Percentiles rank a stretch among this genome's conserved stretches.
These are phyloP conservation scores for Phytophthora uliginosa DNA, from an alignment of 352 stramenopile species.

Conservation along the genomic window DNA sequence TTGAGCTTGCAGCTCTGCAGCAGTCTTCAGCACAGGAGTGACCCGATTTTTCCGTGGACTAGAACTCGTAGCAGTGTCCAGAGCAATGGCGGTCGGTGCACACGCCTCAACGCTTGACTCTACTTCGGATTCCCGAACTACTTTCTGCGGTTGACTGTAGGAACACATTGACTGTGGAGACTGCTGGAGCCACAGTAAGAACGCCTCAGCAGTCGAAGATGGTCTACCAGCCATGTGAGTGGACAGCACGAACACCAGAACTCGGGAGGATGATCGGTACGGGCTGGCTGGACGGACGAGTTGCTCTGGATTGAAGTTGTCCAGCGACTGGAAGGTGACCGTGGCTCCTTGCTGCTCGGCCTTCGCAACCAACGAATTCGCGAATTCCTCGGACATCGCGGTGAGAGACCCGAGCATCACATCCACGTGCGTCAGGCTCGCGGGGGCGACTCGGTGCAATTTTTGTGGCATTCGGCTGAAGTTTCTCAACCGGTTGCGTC, in stretches of 20 bases:
- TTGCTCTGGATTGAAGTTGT: neutral
- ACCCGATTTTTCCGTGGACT: slow-evolving; percentile 4
- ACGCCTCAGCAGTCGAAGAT: slow-evolving; percentile 93
- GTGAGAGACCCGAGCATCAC: slow-evolving; percentile 2
- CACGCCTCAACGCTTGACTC: neutral
- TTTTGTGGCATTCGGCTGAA: slow-evolving; percentile 2
- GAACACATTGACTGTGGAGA: neutral
- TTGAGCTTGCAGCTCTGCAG: neutral
- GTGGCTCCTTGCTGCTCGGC: neutral
- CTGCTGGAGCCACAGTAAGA: slow-evolving; percentile 84
- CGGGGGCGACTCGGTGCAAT: neutral
- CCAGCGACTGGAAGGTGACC: neutral
- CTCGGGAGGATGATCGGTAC: neutral
- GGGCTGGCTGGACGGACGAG: neutral
- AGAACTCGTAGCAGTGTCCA: neutral
- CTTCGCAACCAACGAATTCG: neutral
- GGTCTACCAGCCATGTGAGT: slow-evolving; percentile 97
- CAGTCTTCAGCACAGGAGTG: neutral
- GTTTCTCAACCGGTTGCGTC: neutral
- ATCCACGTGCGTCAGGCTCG: slow-evolving; percentile 45
- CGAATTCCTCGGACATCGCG: neutral
- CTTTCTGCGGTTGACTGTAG: neutral
- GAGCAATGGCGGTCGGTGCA: neutral
- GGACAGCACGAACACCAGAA: slow-evolving; percentile 91
- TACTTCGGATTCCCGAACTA: neutral